Conservation (phyloP, 768 basidiomycete genomes). For the Macrolepiota fuliginosa region DNA sequence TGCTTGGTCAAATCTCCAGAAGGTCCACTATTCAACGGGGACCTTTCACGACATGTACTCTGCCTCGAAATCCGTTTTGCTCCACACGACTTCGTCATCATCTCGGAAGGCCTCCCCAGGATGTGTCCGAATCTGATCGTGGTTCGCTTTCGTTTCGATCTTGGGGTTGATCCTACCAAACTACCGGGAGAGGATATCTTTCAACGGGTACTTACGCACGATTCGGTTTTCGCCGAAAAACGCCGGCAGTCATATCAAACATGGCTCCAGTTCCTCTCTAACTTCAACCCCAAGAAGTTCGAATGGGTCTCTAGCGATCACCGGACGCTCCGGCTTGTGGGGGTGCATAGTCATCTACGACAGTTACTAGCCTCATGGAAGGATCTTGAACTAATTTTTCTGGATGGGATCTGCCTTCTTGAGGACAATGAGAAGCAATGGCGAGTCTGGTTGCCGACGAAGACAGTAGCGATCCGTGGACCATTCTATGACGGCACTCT, state of each 20-base stretch:
- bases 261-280: slow-evolving; percentile 16
- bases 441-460: background rate
- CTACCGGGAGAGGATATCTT: background rate
- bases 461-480: background rate
- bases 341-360: slow-evolving; percentile 12
- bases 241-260: slow-evolving; percentile 3
- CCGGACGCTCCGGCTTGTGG: slow-evolving; percentile 10
- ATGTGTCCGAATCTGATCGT: slow-evolving; percentile 14
- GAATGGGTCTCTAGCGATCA: slow-evolving; percentile 18
- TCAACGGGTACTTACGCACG: slow-evolving; percentile 12
- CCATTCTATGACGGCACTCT: slow-evolving; percentile 3
- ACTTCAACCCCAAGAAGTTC: slow-evolving; percentile 17
- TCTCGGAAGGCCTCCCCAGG: background rate
- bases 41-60: slow-evolving; percentile 13
- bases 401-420: slow-evolving; percentile 17
- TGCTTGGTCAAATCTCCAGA: slow-evolving; percentile 12
- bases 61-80: slow-evolving; percentile 18
- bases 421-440: slow-evolving; percentile 8
- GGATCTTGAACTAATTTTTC: slow-evolving; percentile 15
- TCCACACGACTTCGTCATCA: slow-evolving; percentile 10
- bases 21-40: slow-evolving; percentile 16
- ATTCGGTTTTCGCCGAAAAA: slow-evolving; percentile 12
- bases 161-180: background rate
- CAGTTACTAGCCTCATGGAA: slow-evolving; percentile 13
- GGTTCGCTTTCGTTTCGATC: slow-evolving; percentile 19